A percentile compares a stretch with the other conserved stretches of the same genome.
Evolutionary conservation across 2,329 filamentous ascomycete species (phyloP).

Genomic region (Ilyonectria destructans): DNA sequence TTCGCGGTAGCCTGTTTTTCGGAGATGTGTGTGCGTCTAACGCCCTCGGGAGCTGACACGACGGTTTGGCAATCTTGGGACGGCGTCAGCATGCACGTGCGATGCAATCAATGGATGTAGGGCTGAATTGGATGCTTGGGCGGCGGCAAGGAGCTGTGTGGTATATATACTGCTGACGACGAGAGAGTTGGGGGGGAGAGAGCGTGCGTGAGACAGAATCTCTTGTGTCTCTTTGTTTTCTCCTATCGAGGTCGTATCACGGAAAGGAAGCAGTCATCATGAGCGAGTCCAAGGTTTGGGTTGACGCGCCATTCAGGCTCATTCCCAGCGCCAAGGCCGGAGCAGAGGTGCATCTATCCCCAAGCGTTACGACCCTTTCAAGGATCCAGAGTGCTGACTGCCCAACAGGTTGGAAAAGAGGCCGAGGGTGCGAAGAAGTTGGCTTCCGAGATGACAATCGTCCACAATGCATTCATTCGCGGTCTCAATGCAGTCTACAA

Average conservation of each 20-base stretch:
- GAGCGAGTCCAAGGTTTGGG: conserved; percentile 48
- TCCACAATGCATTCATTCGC: conserved; percentile 57
- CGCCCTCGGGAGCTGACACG: neutral
- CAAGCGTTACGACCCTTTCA: neutral
- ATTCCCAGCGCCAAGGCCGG: conserved; percentile 47
- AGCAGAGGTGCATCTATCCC: conserved; percentile 36
- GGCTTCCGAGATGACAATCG: conserved; percentile 53
- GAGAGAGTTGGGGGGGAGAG: neutral
- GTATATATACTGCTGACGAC: conserved; percentile 1
- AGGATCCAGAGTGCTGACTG: neutral
- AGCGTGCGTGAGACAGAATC: neutral
- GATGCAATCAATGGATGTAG: neutral
- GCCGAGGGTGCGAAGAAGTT: conserved; percentile 39
- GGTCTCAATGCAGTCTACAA: conserved; percentile 58
- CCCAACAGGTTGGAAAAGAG: conserved; percentile 16
- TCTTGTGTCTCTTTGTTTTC: neutral
- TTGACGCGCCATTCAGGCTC: conserved; percentile 54
- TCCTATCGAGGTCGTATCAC: neutral
- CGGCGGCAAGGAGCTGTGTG: neutral
- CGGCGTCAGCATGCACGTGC: neutral
- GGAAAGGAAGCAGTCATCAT: conserved; percentile 22
- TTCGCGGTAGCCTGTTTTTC: neutral
- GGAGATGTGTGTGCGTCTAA: no score
- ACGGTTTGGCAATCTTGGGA: neutral
- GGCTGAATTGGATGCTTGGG: neutral